Conservation (phyloP, 148 eudicot genomes). For the Nyssa sinensis region DNA sequence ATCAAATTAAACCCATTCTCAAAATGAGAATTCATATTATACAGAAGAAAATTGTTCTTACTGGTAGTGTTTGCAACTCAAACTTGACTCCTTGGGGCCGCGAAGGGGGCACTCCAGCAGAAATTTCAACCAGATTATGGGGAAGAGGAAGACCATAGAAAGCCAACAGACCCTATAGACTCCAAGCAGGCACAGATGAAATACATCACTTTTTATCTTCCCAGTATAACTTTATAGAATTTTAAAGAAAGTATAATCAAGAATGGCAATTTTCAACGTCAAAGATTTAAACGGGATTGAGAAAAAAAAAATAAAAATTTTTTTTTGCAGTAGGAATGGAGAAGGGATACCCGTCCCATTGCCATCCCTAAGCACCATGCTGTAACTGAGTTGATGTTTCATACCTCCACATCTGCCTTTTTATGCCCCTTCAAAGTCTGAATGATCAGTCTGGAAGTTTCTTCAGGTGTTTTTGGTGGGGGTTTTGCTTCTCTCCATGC, state of each 20-base stretch:
- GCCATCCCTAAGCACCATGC: too few relatives aligned
- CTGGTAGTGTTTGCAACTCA: slow-evolving; percentile 54
- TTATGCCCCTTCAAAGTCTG: slow-evolving; percentile 68
- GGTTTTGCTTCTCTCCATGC: slow-evolving; percentile 92
- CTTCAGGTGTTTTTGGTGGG: slow-evolving; percentile 84
- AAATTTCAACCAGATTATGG: slow-evolving; percentile 43
- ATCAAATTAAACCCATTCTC: too few relatives aligned
- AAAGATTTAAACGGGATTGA: too few relatives aligned
- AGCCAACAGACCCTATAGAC: slow-evolving; percentile 72
- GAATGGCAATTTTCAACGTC: too few relatives aligned
- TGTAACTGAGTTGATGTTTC: neutral
- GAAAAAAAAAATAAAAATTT: too few relatives aligned
- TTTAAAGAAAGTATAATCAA: too few relatives aligned
- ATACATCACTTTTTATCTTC: neutral
- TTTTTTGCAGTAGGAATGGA: too few relatives aligned
- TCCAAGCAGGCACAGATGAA: neutral
- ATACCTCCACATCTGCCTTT: slow-evolving; percentile 89
- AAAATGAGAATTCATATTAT: neutral
- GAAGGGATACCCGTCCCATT: too few relatives aligned
- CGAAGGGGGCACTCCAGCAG: slow-evolving; percentile 40
- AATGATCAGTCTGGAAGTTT: slow-evolving; percentile 77
- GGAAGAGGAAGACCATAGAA: slow-evolving; percentile 85
- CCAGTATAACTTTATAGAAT: too few relatives aligned
- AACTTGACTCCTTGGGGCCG: slow-evolving; percentile 66
- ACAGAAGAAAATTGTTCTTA: neutral